Evolutionary conservation across 108 stramenopile genomes (phyloP).

Genomic region (Schizochytrium sp.): DNA sequence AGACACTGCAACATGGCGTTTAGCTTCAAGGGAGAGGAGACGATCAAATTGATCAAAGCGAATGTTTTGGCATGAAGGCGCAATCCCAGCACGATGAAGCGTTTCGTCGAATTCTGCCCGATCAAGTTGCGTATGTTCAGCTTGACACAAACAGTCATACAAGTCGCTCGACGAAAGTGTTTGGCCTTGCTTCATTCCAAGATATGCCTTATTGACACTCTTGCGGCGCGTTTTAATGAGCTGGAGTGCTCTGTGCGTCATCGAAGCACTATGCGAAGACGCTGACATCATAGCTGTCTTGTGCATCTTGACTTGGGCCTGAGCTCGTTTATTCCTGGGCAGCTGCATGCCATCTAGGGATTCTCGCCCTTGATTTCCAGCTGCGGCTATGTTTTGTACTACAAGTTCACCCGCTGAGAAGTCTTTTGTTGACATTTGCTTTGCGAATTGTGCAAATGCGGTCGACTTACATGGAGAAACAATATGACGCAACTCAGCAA

Average conservation of each 20-base stretch:
- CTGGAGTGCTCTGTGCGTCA: not conserved
- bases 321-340: no score
- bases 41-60: constrained; percentile 6
- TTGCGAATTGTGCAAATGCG: no score
- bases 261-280: no score
- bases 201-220: constrained; percentile 22
- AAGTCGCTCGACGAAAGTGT: not conserved
- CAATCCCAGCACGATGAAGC: not conserved
- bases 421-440: no score
- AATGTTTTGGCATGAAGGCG: constrained; percentile 20
- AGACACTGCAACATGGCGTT: not conserved
- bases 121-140: not conserved
- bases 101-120: not conserved
- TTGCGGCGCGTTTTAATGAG: not conserved
- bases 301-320: no score
- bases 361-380: no score
- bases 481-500: no score
- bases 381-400: no score
- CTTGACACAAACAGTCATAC: not conserved
- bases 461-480: no score
- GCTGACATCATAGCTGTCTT: no score
- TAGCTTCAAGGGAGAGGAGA: not conserved
- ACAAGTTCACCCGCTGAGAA: no score
- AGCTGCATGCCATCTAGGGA: no score
- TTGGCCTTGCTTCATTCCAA: constrained; percentile 5